These are phyloP conservation scores for Eucalyptus curtisii DNA, from an alignment of 345 rosid species.

Conservation along the genomic window DNA sequence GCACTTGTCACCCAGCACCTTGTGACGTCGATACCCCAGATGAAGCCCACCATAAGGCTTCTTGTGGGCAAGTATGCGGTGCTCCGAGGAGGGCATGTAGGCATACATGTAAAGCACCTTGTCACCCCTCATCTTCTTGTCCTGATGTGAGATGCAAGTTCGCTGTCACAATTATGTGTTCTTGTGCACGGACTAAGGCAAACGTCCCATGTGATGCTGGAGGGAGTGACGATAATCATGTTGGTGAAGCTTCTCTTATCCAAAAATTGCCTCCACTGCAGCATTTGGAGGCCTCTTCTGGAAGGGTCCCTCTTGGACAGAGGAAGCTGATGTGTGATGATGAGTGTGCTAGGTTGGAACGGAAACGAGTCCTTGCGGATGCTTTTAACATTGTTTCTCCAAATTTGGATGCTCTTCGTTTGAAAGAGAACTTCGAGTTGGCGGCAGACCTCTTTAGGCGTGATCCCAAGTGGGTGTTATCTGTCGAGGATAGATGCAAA, in stretches of 20 bases:
- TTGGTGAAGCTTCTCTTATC: slow-evolving; percentile 49
- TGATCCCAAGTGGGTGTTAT: slow-evolving; percentile 83
- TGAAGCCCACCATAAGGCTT: slow-evolving; percentile 32
- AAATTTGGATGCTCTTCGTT: slow-evolving; percentile 73
- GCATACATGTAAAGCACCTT: slow-evolving; percentile 64
- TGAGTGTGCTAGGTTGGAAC: slow-evolving; percentile 82
- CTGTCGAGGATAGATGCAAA: slow-evolving; percentile 90
- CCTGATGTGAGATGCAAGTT: slow-evolving; percentile 80
- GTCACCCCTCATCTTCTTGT: slow-evolving; percentile 76
- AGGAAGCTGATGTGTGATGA: slow-evolving; percentile 85
- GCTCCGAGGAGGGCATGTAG: slow-evolving; percentile 90
- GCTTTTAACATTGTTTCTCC: slow-evolving; percentile 76
- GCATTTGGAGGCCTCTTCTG: slow-evolving; percentile 33
- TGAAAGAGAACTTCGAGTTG: slow-evolving; percentile 78
- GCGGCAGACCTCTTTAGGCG: slow-evolving; percentile 75
- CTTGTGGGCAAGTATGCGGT: slow-evolving; percentile 91
- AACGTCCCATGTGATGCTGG: slow-evolving; percentile 90
- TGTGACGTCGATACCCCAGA: slow-evolving; percentile 34
- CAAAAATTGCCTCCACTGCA: slow-evolving; percentile 72
- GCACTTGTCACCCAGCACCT: slow-evolving; percentile 69
- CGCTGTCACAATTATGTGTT: slow-evolving; percentile 60
- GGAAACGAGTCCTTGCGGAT: slow-evolving; percentile 78
- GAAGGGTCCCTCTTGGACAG: slow-evolving; percentile 65
- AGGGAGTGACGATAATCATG: slow-evolving; percentile 21
- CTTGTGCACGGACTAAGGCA: slow-evolving; percentile 67